Conservation (phyloP, 1,284 basidiomycete species). For the Stygiomarasmius scandens region DNA sequence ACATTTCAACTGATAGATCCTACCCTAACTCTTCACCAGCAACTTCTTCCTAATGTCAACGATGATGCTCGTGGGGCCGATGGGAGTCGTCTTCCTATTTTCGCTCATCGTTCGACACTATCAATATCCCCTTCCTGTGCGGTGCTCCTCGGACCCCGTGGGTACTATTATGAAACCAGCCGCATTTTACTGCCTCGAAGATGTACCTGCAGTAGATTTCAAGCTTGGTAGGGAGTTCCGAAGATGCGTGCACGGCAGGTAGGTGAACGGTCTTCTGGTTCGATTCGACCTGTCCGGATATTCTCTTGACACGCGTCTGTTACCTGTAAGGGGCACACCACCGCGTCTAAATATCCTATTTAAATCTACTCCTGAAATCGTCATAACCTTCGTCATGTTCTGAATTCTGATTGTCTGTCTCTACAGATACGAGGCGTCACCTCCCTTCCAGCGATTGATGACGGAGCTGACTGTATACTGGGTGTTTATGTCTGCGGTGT, state of each 20-base stretch:
- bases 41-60: constrained; percentile 31
- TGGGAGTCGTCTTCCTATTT: constrained; percentile 28
- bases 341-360: too few species aligned
- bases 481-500: constrained; percentile 24
- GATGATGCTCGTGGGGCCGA: constrained; percentile 30
- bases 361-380: background rate
- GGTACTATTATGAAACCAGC: constrained; percentile 31
- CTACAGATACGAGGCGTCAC: constrained; percentile 24
- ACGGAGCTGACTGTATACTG: constrained; percentile 26
- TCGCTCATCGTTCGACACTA: constrained; percentile 24
- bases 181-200: constrained; percentile 32
- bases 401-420: background rate
- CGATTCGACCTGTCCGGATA: too few species aligned
- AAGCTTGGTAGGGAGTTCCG: constrained; percentile 27
- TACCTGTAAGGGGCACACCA: background rate
- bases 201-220: constrained; percentile 32
- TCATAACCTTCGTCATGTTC: background rate
- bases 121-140: constrained; percentile 21
- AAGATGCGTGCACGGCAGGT: constrained; percentile 25
- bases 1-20: background rate
- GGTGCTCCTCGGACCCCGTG: constrained; percentile 29
- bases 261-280: constrained; percentile 3
- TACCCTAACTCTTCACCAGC: constrained; percentile 12
- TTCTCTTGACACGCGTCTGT: background rate
- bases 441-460: constrained; percentile 30